Evolutionary conservation across 495 filamentous ascomycete species (phyloP), one percentile per base, ranked within the genome.

Genomic region (Aspergillus leporis): DNA sequence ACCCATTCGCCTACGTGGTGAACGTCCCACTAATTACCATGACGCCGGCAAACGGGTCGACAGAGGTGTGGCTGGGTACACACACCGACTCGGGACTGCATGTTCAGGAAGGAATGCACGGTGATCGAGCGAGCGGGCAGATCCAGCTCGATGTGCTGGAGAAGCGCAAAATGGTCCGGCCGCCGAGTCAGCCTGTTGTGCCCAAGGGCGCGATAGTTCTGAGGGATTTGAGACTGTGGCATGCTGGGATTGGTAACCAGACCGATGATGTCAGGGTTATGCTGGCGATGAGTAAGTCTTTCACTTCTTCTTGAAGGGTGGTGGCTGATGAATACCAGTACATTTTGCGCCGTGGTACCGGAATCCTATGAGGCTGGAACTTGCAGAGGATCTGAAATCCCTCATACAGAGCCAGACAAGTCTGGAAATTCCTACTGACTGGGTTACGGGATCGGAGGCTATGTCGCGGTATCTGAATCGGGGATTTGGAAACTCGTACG

Each of bases 1-100:
- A 78, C 50, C 82, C 83, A 0, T 86, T 86, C 61, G 78, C 79
- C 2, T 68, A 81, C 5, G 78, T 85, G 9, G 66, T 85, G 53
- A 86, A 85, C 53, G 69, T 85, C 4, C 81, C 81, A 0, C 71
- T 86, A 3, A 67, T 81, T 23, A 73, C 72, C 22, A 81, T 82
- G 74, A 79, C 74, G 0, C 68, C 77, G 3, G 70, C 81, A 49
- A 86, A 85, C 56, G 84, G 84, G 7, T 77, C 75, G 0, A 87
- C 84, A 0, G 84, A 87, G 61, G 58, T 86, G 13, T 86, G 83
- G 83, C 75, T 85, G 7, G 84, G 84, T 1, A 85, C 81, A 2
- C 84, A 86, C 59, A 58, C 49, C 21, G 61, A 68, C 18, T 70
- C 62, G 16, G 61, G 59, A 18, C 49, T 78, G 2, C 64, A 67